phyloP scores from a whole-genome alignment of 2,329 filamentous ascomycete species.

The Cladosporium sp. region DNA sequence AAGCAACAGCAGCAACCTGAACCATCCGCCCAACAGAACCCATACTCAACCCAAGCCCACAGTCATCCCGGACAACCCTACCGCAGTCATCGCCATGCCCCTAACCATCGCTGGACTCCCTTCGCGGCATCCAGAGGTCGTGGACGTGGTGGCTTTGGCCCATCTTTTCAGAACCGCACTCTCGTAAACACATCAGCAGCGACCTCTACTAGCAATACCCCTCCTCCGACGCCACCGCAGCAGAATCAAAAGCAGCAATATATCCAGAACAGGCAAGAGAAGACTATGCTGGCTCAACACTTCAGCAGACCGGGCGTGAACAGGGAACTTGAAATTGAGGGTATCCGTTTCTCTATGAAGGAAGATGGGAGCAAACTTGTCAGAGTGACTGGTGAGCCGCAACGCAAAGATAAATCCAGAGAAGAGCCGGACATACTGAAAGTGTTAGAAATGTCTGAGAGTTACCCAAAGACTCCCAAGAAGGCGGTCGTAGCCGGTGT shows the following conservation, averaged over 20 bases:
- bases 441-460: constrained; percentile 20
- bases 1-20: constrained; percentile 24
- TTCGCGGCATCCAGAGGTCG: constrained; percentile 21
- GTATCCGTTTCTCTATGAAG: constrained; percentile 68
- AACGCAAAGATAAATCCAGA: neutral
- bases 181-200: constrained; percentile 46
- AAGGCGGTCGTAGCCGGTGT: constrained; percentile 69
- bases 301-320: constrained; percentile 4
- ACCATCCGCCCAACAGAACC: neutral
- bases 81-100: neutral
- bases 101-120: constrained; percentile 22
- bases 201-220: constrained; percentile 16
- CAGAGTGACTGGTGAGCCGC: constrained; percentile 63
- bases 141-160: constrained; percentile 20
- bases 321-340: constrained; percentile 65
- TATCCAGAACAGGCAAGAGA: constrained; percentile 41
- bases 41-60: constrained; percentile 4
- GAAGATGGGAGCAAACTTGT: constrained; percentile 80
- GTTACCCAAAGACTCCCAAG: constrained; percentile 62
- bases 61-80: neutral
- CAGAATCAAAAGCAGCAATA: neutral
- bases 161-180: constrained; percentile 53
- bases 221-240: neutral
- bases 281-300: constrained; percentile 15
- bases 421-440: constrained; percentile 14